Base-by-base conservation (phyloP, 345 rosid species). In the Bretschneidera sinensis region DNA sequence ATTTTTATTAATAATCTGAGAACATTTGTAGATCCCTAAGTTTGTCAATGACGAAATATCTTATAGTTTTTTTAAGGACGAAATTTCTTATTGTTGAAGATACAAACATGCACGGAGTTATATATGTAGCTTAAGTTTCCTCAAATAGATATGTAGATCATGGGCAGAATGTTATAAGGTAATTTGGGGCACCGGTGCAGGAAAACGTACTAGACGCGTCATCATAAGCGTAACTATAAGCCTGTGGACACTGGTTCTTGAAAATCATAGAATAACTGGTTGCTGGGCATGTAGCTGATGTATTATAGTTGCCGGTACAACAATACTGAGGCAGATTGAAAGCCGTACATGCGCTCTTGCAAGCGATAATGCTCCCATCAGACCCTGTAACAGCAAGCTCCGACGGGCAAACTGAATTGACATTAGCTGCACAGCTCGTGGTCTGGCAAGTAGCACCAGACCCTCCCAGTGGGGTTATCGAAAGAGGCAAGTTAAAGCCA, bases 161-260 rank as follows among this genome's bases (percentile, higher is more conserved):
- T n/a, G n/a, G 21, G n/a, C n/a, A n/a, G n/a, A n/a, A n/a, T n/a
- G n/a, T n/a, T n/a, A n/a, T n/a, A n/a, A n/a, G n/a, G n/a, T 83
- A 83, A 51, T 78, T 76, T 24, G 74, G 66, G 9, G 58, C 70
- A 24, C 61, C 71, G 0, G 54, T 10, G 43, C 81, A 74, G 21
- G 81, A 78, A 21, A 76, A 72, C 11, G 57, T 48, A 61, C 83
- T 83, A 0, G 85, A 59, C 15, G 72, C 62, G 59, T 83, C 83
- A 62, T 78, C 85, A 23, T 73, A 78, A 9, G 88, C 88, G 22
- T 80, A 80, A 45, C 81, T 78, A 50, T 78, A 83, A 25, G 79
- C 75, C 52, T 68, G 54, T 0, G 80, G 81, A 17, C 85, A 83
- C 53, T 77, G 71, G 0, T 60, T 64, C 65, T 80, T 80, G n/a